Evolutionary conservation across 1,139 yeast species (phyloP).

Genomic region (Zygosaccharomyces sapae): DNA sequence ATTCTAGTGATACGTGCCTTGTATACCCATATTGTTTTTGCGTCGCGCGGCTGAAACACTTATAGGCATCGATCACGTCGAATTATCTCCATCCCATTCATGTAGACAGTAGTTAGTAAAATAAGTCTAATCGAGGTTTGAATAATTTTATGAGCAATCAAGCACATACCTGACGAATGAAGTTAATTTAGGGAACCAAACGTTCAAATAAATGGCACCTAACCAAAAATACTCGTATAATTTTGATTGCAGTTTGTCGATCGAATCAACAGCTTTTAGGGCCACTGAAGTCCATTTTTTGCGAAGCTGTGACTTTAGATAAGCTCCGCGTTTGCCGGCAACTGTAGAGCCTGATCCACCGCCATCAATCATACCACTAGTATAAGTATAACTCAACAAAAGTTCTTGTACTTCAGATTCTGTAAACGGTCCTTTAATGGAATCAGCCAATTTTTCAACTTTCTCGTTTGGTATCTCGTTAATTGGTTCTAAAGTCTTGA

Average conservation of each 20-base stretch:
- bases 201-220: constrained; percentile 12
- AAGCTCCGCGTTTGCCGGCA: not conserved
- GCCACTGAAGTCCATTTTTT: constrained; percentile 8
- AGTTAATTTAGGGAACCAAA: constrained; percentile 14
- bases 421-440: constrained; percentile 6
- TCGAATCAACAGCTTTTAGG: constrained; percentile 7
- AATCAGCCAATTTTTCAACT: constrained; percentile 4
- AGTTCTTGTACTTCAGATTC: constrained; percentile 14
- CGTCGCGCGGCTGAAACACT: constrained; percentile 4
- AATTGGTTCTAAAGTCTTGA: constrained; percentile 10
- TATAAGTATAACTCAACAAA: constrained; percentile 12
- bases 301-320: not conserved
- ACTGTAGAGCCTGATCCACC: not conserved
- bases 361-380: constrained; percentile 12
- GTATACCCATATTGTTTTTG: constrained; percentile 3
- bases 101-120: constrained; percentile 1
- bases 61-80: not conserved
- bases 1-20: not conserved
- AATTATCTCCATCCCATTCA: not conserved
- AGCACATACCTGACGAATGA: constrained; percentile 12
- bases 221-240: constrained; percentile 16
- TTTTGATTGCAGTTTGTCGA: constrained; percentile 15
- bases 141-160: not conserved
- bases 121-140: not conserved
- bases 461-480: constrained; percentile 11